A percentile compares a stretch with the other conserved stretches of the same genome.
These are phyloP conservation scores for Pythium plurisporium DNA, from an alignment of 352 stramenopile genomes.

Conservation along the genomic window DNA sequence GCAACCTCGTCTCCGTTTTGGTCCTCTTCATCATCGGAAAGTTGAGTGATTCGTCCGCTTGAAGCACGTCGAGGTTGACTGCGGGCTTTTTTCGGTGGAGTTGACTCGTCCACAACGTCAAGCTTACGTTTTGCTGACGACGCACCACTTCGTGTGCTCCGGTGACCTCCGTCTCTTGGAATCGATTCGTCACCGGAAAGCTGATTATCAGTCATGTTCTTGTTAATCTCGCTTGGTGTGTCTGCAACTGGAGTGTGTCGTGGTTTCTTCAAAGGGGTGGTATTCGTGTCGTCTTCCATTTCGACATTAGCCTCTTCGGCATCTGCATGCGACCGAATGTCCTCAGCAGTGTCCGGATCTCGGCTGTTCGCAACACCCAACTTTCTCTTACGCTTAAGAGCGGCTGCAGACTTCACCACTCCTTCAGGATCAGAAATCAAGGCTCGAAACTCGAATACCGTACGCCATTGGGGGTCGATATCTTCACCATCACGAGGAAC, in stretches of 20 bases:
- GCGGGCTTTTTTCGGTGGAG: conserved; percentile 2
- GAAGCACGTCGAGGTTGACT: conserved; percentile 6
- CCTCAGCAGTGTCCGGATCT: not conserved
- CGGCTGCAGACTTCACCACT: conserved; percentile 9
- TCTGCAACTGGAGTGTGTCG: not conserved
- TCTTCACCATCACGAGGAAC: conserved; percentile 36
- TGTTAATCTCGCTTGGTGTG: not conserved
- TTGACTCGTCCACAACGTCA: conserved; percentile 8
- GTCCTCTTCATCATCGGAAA: conserved; percentile 16
- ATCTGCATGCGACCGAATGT: conserved; percentile 6
- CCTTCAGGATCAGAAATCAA: conserved; percentile 20
- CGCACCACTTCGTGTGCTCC: not conserved
- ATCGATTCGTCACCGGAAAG: not conserved
- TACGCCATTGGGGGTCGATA: conserved; percentile 42
- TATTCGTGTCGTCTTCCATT: not conserved
- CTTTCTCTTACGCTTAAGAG: conserved; percentile 20
- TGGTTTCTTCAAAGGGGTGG: not conserved
- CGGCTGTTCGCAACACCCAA: conserved; percentile 1
- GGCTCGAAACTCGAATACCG: conserved; percentile 65
- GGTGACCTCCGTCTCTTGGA: not conserved
- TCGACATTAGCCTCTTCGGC: not conserved
- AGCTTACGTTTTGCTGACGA: conserved; percentile 21
- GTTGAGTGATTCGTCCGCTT: conserved; percentile 18
- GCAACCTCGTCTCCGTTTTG: too few species aligned
- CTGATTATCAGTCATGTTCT: not conserved